These are phyloP conservation scores for Podospora bellae-mahoneyi DNA, from an alignment of 495 filamentous ascomycete genomes.

Conservation along the genomic window DNA sequence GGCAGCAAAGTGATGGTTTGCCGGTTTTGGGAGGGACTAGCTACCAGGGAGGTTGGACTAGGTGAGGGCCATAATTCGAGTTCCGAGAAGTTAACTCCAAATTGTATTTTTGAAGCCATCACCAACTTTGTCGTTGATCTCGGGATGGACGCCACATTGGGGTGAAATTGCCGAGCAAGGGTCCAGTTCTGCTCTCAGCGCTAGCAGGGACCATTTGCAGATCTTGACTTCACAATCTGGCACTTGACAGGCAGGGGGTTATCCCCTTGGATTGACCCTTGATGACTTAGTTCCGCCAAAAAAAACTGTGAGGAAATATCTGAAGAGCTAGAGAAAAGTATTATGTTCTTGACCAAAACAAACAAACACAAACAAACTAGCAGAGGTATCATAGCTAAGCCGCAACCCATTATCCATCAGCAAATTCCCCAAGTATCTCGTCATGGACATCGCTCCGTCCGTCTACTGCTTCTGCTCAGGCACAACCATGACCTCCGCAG, in stretches of 20 bases:
- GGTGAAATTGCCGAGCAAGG: neutral
- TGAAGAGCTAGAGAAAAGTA: neutral
- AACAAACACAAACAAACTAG: neutral
- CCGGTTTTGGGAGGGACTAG: too few species aligned
- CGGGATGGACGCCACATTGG: neutral
- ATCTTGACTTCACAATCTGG: neutral
- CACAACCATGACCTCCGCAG: neutral
- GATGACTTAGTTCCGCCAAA: too few species aligned
- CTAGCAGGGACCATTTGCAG: neutral
- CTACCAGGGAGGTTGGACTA: too few species aligned
- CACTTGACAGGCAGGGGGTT: neutral
- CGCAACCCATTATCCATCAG: neutral
- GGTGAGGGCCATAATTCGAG: too few species aligned
- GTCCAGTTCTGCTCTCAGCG: neutral
- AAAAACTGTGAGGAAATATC: too few species aligned
- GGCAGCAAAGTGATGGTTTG: too few species aligned
- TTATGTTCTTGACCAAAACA: neutral
- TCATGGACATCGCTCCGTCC: neutral
- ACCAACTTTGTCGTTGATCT: neutral
- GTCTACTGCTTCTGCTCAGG: conserved; percentile 9
- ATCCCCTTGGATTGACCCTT: neutral
- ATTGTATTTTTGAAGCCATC: neutral
- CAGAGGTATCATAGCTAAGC: neutral
- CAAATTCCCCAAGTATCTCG: neutral
- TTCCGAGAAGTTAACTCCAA: too few species aligned